Base-by-base conservation (phyloP, 2,329 filamentous ascomycete genomes). In the Aspergillus quadricinctus region DNA sequence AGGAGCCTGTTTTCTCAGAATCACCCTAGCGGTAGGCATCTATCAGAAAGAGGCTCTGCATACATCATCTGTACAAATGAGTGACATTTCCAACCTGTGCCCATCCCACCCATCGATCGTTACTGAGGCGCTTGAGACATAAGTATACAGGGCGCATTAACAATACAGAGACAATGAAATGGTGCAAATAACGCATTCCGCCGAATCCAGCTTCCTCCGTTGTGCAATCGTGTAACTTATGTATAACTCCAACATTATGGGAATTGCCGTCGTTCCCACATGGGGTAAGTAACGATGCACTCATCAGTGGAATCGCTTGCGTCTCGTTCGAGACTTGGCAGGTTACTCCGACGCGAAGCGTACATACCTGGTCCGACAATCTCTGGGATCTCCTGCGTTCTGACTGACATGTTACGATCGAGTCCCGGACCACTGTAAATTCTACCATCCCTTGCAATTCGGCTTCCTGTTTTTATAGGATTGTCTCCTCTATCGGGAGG, bases 401-500 rank as follows among this genome's bases (percentile, higher is more conserved):
- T 61, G 10, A 29, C 48, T n/a, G 62, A 63, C 7, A 53, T 41
- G 46, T 56, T 57, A 28, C 63, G 60, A 31, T 65, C 63, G 35
- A 65, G 49, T 8, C 64, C 61, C 29, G 56, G 57, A 9, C 60
- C 61, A 51, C 60, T 64, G 25, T 65, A 60, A 23, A 66, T 50
- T 25, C 54, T 61, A 25, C 59, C 64, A n/a, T 67, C 63, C 8
- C 60, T 60, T 29, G 52, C 41, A 27, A 61, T 50, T 17, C 52
- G 54, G 11, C 55, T 48, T 29, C 59, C 58, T 29, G 56, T 50
- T 50, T 70, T 72, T 4, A 64, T 57, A 9, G 65, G 58, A 35
- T 64, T 61, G 28, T 68, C 58, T 8, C 64, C 69, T 19, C 59
- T 41, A 49, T 67, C 65, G 2, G 66, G 68, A 29, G 59, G 59